Evolutionary conservation across 2,329 filamentous ascomycete genomes (phyloP).

Genomic region (Samsoniella hepiali): DNA sequence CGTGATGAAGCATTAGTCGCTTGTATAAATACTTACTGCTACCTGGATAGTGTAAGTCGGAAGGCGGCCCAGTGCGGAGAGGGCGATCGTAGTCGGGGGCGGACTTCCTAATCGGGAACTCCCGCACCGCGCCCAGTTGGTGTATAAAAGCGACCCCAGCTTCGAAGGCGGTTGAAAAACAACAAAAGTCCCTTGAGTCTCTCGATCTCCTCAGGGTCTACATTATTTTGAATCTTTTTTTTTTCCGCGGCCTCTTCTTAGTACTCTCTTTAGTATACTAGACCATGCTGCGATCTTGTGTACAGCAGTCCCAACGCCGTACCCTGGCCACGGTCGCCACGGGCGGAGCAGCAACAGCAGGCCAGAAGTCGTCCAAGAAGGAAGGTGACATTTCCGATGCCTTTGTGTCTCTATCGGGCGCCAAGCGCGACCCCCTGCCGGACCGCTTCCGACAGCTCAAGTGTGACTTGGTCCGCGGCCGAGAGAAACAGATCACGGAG

Average conservation of each 20-base stretch:
- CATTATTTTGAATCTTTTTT: background rate
- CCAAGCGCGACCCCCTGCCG: slow-evolving; percentile 45
- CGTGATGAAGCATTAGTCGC: too few species aligned
- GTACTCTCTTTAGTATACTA: background rate
- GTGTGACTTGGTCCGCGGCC: slow-evolving; percentile 46
- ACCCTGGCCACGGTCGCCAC: slow-evolving; percentile 22
- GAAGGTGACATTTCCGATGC: slow-evolving; percentile 62
- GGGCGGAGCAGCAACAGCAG: slow-evolving; percentile 16
- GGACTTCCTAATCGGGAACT: slow-evolving; percentile 32
- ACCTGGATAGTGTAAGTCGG: background rate
- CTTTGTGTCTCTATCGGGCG: slow-evolving; percentile 57
- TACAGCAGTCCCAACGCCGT: slow-evolving; percentile 18
- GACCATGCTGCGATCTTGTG: slow-evolving; percentile 13
- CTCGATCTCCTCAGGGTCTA: background rate
- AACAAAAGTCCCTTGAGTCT: background rate
- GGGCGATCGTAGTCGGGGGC: slow-evolving; percentile 14
- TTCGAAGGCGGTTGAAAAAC: background rate
- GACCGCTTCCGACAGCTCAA: slow-evolving; percentile 56
- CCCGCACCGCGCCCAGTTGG: slow-evolving; percentile 23
- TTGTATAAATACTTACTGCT: too few species aligned
- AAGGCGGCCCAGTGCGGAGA: too few species aligned
- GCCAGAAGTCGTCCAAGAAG: slow-evolving; percentile 38
- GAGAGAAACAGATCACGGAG: slow-evolving; percentile 44
- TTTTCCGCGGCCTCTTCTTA: background rate
- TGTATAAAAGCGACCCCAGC: slow-evolving; percentile 21